Evolutionary conservation across 225 moss, liverwort and hornwort species (phyloP).

Genomic region (Marchantia polymorpha): DNA sequence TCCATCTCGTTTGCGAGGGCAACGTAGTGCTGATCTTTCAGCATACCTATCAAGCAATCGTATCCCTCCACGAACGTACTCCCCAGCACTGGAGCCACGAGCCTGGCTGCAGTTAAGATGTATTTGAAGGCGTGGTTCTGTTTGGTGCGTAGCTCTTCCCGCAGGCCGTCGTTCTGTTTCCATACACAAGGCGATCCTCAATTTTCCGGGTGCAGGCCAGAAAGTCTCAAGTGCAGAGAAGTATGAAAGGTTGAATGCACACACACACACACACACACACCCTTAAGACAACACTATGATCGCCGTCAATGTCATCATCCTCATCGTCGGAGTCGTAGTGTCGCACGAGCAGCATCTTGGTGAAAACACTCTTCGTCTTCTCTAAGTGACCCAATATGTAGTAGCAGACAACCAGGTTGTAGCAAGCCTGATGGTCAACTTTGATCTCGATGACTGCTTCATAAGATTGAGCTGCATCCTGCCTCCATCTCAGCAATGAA

Average conservation of each 20-base stretch:
- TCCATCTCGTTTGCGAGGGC: conserved; percentile 81
- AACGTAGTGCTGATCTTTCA: conserved; percentile 82
- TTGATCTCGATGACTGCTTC: conserved; percentile 73
- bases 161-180: conserved; percentile 63
- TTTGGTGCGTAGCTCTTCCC: conserved; percentile 57
- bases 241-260: conserved; percentile 7
- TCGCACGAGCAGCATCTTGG: conserved; percentile 85
- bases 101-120: conserved; percentile 69
- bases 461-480: conserved; percentile 81
- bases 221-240: no score
- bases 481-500: conserved; percentile 11
- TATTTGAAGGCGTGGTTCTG: conserved; percentile 67
- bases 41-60: conserved; percentile 69
- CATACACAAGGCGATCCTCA: neutral
- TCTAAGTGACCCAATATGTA: conserved; percentile 61
- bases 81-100: conserved; percentile 73
- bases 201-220: neutral
- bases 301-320: conserved; percentile 52
- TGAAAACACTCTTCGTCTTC: conserved; percentile 76
- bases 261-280: conserved; percentile 73
- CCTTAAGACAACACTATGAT: conserved; percentile 41
- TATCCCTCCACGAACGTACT: conserved; percentile 75
- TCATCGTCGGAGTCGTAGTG: conserved; percentile 74
- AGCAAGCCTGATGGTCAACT: conserved; percentile 86
- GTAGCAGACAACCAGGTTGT: conserved; percentile 78